phyloP scores from a whole-genome alignment of 1,139 yeast species.

The Tardiomyces blankii region DNA sequence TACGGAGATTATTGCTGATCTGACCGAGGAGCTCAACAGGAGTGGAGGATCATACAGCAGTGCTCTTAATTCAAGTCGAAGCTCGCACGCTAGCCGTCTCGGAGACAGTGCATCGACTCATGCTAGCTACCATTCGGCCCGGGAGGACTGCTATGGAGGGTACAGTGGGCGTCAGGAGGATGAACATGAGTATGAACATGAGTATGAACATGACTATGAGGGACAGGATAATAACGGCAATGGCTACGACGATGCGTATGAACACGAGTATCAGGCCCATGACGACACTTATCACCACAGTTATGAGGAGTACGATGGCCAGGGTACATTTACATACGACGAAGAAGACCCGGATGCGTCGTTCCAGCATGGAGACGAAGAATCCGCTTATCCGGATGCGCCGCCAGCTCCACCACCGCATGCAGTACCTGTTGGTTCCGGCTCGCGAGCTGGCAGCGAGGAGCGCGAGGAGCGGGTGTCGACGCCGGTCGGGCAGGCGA shows the following conservation, averaged over 20 bases:
- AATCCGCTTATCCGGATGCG: slow-evolving; percentile 6
- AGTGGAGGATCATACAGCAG: background rate
- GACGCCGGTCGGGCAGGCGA: background rate
- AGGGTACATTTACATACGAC: slow-evolving; percentile 3
- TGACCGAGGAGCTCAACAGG: slow-evolving; percentile 14
- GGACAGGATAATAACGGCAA: slow-evolving; percentile 1
- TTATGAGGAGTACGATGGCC: background rate
- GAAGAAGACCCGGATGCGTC: slow-evolving; percentile 5
- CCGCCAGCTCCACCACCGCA: slow-evolving; percentile 24
- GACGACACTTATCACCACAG: slow-evolving; percentile 7
- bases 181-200: no score
- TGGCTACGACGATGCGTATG: slow-evolving; percentile 1
- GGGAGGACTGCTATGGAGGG: background rate
- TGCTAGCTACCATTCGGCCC: background rate
- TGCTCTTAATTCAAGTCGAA: background rate
- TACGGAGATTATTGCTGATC: slow-evolving; percentile 17
- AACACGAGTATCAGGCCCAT: no score
- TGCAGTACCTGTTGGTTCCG: slow-evolving; percentile 8
- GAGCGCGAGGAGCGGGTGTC: background rate
- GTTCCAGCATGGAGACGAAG: slow-evolving; percentile 2
- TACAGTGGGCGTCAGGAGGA: no score
- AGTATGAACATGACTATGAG: background rate
- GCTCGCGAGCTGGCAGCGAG: background rate
- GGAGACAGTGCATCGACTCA: background rate
- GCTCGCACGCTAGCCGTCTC: background rate